Percentiles rank a stretch among this genome's conserved stretches.
Evolutionary conservation across 495 filamentous ascomycete genomes (phyloP).

Genomic region (Alectoria sarmentosa): DNA sequence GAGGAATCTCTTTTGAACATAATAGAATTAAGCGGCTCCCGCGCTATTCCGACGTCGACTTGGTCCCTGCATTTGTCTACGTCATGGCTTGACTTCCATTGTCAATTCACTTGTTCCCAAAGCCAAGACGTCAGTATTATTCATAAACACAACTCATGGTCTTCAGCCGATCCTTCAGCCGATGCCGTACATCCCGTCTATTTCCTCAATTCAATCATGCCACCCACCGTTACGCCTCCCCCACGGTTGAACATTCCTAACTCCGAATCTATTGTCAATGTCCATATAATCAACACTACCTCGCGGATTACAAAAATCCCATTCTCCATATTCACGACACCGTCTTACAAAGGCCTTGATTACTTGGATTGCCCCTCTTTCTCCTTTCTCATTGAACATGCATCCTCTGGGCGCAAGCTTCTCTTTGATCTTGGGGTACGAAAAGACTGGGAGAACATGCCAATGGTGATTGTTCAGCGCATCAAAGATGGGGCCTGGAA

Average conservation of each 20-base stretch:
- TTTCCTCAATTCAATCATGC: not conserved
- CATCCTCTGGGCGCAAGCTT: slow-evolving; percentile 29
- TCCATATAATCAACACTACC: slow-evolving; percentile 49
- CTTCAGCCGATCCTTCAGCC: not conserved
- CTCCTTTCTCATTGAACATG: slow-evolving; percentile 50
- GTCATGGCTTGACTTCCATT: not conserved
- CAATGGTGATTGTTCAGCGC: slow-evolving; percentile 39
- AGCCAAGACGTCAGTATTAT: not conserved
- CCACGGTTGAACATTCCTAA: slow-evolving; percentile 34
- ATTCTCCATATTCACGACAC: slow-evolving; percentile 32
- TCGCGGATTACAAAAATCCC: slow-evolving; percentile 32
- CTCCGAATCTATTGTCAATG: slow-evolving; percentile 40
- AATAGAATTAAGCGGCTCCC: not conserved
- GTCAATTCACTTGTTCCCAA: not conserved
- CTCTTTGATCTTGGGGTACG: slow-evolving; percentile 55
- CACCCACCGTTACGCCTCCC: not conserved
- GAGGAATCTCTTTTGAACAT: not conserved
- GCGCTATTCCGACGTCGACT: not conserved
- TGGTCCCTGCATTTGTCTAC: not conserved
- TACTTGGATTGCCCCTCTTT: slow-evolving; percentile 31
- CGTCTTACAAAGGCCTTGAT: slow-evolving; percentile 36
- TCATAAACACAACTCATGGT: not conserved
- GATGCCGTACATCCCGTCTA: not conserved
- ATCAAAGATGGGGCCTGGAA: slow-evolving; percentile 25
- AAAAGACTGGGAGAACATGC: slow-evolving; percentile 43